These are phyloP conservation scores for Periconia sp. DNA, from an alignment of 2,329 filamentous ascomycete species.

Conservation along the genomic window DNA sequence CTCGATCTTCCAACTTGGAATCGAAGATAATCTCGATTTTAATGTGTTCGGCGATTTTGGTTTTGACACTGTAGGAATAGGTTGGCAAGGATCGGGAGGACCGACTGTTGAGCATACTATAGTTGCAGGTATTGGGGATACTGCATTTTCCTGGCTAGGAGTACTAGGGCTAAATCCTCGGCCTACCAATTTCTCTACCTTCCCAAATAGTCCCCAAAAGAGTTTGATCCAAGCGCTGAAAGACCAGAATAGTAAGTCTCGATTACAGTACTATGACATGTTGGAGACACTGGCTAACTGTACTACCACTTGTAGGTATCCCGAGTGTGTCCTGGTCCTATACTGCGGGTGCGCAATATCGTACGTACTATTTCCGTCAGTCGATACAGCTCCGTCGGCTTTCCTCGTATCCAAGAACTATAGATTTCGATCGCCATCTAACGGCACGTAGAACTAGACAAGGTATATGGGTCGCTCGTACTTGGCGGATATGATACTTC, in stretches of 20 bases:
- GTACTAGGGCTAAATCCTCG: slow-evolving; percentile 25
- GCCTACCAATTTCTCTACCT: slow-evolving; percentile 43
- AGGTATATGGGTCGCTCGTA: slow-evolving; percentile 44
- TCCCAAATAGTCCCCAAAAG: slow-evolving; percentile 30
- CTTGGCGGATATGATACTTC: slow-evolving; percentile 49
- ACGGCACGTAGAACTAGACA: slow-evolving; percentile 25
- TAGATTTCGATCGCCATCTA: no score
- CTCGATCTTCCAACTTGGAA: slow-evolving; percentile 32
- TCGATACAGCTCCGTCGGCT: slow-evolving; percentile 30
- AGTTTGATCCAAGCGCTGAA: slow-evolving; percentile 35
- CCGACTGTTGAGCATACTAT: slow-evolving; percentile 35
- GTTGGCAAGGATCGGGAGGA: slow-evolving; percentile 20
- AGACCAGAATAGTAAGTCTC: slow-evolving; percentile 16
- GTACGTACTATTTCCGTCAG: slow-evolving; percentile 25
- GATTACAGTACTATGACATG: no score
- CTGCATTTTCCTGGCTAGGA: slow-evolving; percentile 36
- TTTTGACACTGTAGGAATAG: slow-evolving; percentile 38
- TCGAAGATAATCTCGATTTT: slow-evolving; percentile 26
- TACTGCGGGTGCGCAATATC: slow-evolving; percentile 41
- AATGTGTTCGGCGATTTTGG: slow-evolving; percentile 40
- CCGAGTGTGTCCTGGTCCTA: slow-evolving; percentile 44
- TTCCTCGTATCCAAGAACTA: no score
- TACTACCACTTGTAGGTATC: slow-evolving; percentile 23
- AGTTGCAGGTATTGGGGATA: slow-evolving; percentile 45
- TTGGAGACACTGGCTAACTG: no score